Evolutionary conservation across 2,329 filamentous ascomycete genomes (phyloP), one percentile per base, ranked within the genome.

Genomic region (Magnaporthiopsis rhizophila): DNA sequence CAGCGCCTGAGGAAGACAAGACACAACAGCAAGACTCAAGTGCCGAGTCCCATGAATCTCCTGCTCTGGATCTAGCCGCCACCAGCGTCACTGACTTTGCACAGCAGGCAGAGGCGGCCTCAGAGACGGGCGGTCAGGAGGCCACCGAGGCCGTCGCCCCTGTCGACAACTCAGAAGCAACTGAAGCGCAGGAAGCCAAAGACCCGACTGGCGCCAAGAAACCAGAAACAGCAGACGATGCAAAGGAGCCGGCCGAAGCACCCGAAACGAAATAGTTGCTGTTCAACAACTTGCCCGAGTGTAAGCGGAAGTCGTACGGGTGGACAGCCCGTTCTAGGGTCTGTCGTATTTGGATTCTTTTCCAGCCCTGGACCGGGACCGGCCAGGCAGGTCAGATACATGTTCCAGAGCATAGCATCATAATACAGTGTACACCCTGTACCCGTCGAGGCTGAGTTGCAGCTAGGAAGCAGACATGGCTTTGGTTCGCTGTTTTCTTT

Each of bases 91-190:
- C 56, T 7, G 63, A 65, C 18, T 62, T 63, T 61, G 64, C 58
- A 30, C 26, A 56, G 18, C 36, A 59, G 34, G 67, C 65, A 18
- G 69, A 67, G 36, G 64, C 58, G 5, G 63, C 56, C 15, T 4
- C 67, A 30, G 63, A 45, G 38, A 45, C 15, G 38, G 15, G 65
- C 12, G 66, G 67, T 50, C 59, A 66, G 21, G 67, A 71, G 66
- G 66, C 67, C 8, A 63, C 62, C 4, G 66, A 73, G 34, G 72
- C 72, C 59, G 67, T 70, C 13, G 67, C 28, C 24, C 32, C 53
- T 21, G 6, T 26, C 18, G 59, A n/a, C 24, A 24, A 8, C 18
- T 59, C 15, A 26, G 59, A 34, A 60, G 50, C 45, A 38, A 65
- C 62, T 26, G 63, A 67, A 34, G 65, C 65, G 62, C 67, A 68